Evolutionary conservation across 352 stramenopile genomes (phyloP), one percentile per base, ranked within the genome.

Genomic region (Globisporangium spiculum): DNA sequence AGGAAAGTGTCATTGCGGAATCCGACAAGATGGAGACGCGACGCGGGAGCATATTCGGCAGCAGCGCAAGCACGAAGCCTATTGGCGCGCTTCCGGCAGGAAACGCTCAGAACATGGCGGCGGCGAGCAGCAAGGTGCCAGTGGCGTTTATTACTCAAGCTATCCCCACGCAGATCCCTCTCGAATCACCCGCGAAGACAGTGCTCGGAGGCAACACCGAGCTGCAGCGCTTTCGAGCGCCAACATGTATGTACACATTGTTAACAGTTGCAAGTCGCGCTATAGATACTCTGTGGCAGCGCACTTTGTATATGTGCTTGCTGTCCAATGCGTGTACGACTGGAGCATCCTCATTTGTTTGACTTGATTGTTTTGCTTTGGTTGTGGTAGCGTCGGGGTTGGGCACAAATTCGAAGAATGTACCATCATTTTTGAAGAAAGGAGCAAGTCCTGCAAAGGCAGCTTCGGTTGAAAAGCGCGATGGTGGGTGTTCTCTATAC

Each of bases 101-200:
- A 32, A 61, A 30, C 20, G 9, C 14, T 16, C 10, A 60, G 55
- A 27, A 60, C 30, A 36, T 38, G 26, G 8, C 30, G 14, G 16
- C 16, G 14, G 52, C 26, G 14, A 41, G 2, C 12, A 46, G 38
- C 12, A 57, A 57, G 59, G 26, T 14, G 48, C 20, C 34, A 24
- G 20, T 5, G 30, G 46, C 22, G 10, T 70, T 66, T 22, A 34
- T 54, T 44, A 34, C 34, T 18, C 32, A 66, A 38, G 18, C 50
- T 41, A 4, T 50, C 3, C 65, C 65, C 7, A 69, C 56, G 14
- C 66, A 24, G 41, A 70, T 70, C 36, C 66, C 66, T 18, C 34
- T 66, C 24, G 66, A 70, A n/a, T 70, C 66, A 3, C 58, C 58
- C 18, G 57, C 48, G 58, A 66, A 70, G 9, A 59, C 50, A 22